Percentiles rank a stretch among this genome's conserved stretches.
phyloP scores from a whole-genome alignment of 192 early-diverging fungal species.

The Lunasporangiospora selenospora region DNA sequence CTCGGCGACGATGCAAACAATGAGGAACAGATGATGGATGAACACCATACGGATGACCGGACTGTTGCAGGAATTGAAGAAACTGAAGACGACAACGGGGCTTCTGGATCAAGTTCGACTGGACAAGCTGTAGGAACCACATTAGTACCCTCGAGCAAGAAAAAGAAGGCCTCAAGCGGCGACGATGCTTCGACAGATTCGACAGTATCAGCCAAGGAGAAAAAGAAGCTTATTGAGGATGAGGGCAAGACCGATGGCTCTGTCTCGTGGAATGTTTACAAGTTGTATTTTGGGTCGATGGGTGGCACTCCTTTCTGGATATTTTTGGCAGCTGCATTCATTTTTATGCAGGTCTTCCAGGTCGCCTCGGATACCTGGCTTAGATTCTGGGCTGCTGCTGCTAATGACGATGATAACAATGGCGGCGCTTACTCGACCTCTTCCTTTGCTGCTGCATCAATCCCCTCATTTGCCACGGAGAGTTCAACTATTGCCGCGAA shows the following conservation, averaged over 20 bases:
- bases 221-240: constrained; percentile 72
- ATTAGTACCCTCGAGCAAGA: constrained; percentile 34
- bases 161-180: constrained; percentile 23
- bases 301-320: constrained; percentile 71
- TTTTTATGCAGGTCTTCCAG: constrained; percentile 48
- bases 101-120: constrained; percentile 18
- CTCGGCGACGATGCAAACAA: constrained; percentile 51
- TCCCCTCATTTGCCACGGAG: constrained; percentile 16
- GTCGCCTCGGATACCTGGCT: constrained; percentile 51
- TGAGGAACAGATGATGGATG: constrained; percentile 45
- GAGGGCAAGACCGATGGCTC: constrained; percentile 86
- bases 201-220: constrained; percentile 47
- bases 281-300: constrained; percentile 76
- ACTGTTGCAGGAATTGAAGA: constrained; percentile 33
- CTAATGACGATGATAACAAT: not conserved
- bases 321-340: constrained; percentile 49
- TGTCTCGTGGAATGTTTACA: constrained; percentile 78
- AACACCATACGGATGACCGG: constrained; percentile 20
- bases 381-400: constrained; percentile 43
- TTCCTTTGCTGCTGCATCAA: constrained; percentile 17
- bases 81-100: constrained; percentile 25
- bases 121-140: no score
- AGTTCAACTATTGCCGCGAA: constrained; percentile 25
- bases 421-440: not conserved
- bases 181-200: constrained; percentile 56